Percentiles rank a stretch among this genome's conserved stretches.
Evolutionary conservation across 75 land plant species (phyloP).

Genomic region (Cryptomeria japonica): DNA sequence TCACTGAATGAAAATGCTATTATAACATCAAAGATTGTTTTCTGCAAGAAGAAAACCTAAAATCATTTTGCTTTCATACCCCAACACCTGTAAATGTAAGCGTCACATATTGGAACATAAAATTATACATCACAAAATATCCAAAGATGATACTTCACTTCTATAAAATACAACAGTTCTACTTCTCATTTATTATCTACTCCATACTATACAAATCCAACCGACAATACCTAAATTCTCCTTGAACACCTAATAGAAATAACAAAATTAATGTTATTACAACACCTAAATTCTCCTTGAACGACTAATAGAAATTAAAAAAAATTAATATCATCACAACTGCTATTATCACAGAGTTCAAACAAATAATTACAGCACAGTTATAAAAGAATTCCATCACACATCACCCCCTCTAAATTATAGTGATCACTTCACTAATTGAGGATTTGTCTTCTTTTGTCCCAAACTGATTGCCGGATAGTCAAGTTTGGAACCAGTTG

Average conservation of each 20-base stretch:
- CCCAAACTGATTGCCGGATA: background rate
- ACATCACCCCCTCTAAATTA: background rate
- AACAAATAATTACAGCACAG: background rate
- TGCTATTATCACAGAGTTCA: background rate
- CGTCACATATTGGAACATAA: background rate
- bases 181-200: background rate
- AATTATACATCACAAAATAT: background rate
- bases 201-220: background rate
- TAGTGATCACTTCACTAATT: background rate
- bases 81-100: background rate
- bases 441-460: background rate
- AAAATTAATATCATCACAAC: background rate
- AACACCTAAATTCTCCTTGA: background rate
- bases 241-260: background rate
- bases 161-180: background rate
- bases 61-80: background rate
- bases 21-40: background rate
- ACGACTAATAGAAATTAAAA: background rate
- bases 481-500: background rate
- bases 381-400: background rate
- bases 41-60: background rate
- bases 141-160: background rate
- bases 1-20: background rate
- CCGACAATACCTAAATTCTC: background rate
- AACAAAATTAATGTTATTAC: background rate